These are phyloP conservation scores for Volvox reticuliferus DNA, from an alignment of 139 green algal species.

Conservation along the genomic window DNA sequence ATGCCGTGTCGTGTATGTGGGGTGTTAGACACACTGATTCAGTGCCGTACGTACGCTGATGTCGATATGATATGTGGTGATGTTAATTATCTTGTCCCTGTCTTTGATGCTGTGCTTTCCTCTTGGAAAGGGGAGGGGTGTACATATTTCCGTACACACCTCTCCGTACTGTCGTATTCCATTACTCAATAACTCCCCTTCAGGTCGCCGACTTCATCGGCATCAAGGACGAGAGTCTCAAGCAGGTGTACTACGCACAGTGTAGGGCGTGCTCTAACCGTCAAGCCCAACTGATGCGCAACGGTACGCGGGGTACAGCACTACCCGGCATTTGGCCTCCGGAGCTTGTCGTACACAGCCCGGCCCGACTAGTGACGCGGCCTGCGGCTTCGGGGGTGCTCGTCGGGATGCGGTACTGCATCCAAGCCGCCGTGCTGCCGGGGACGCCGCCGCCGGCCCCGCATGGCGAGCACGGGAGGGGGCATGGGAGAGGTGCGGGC, in stretches of 20 bases:
- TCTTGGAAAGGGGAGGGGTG: too few relatives aligned
- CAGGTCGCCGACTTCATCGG: background rate
- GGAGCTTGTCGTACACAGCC: slow-evolving; percentile 26
- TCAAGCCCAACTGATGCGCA: slow-evolving; percentile 46
- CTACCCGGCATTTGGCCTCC: slow-evolving; percentile 35
- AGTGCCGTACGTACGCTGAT: background rate
- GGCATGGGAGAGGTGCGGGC: background rate
- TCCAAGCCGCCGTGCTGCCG: background rate
- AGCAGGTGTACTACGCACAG: slow-evolving; percentile 46
- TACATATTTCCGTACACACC: too few relatives aligned
- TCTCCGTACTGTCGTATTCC: too few relatives aligned
- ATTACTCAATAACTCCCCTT: too few relatives aligned
- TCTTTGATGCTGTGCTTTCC: too few relatives aligned
- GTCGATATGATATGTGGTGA: too few relatives aligned
- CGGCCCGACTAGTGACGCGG: background rate
- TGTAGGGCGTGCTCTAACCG: slow-evolving; percentile 8
- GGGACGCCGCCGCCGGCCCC: background rate
- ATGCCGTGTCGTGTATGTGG: too few relatives aligned
- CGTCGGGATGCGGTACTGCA: slow-evolving; percentile 19
- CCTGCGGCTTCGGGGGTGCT: background rate
- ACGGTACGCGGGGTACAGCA: background rate
- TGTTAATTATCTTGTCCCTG: too few relatives aligned
- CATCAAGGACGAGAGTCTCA: slow-evolving; percentile 12
- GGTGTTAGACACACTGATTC: too few relatives aligned
- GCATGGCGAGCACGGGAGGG: background rate